These are phyloP conservation scores for Geotrichum citri-aurantii DNA, from an alignment of 1,139 yeast genomes.

Conservation along the genomic window DNA sequence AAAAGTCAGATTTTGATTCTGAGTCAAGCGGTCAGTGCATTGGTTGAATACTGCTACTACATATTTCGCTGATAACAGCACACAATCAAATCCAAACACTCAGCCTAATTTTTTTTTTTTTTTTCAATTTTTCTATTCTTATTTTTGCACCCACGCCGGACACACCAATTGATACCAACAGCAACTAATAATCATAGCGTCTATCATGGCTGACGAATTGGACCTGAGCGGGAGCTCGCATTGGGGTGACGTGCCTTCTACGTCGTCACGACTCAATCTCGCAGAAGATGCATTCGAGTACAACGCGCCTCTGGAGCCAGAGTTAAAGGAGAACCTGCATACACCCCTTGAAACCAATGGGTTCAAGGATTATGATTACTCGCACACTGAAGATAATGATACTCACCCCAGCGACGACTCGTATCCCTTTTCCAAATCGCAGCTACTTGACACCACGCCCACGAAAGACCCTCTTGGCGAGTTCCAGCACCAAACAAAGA, in stretches of 20 bases:
- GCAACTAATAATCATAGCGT: neutral
- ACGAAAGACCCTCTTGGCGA: neutral
- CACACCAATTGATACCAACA: neutral
- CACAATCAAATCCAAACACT: too few relatives aligned
- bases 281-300: neutral
- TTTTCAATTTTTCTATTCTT: too few relatives aligned
- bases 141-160: neutral
- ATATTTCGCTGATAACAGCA: neutral
- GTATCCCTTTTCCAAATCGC: neutral
- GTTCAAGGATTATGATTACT: neutral
- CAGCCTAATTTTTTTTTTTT: too few relatives aligned
- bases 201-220: constrained; percentile 11
- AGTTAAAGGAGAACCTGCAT: neutral
- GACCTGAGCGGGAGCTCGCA: constrained; percentile 9
- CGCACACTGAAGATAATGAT: neutral
- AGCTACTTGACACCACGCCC: neutral
- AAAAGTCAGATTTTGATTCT: neutral
- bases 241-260: constrained; percentile 12
- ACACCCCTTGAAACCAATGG: neutral
- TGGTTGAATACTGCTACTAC: neutral
- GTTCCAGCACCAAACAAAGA: neutral
- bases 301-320: neutral
- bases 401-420: neutral
- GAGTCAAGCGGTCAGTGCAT: neutral
- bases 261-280: constrained; percentile 7